A percentile compares a stretch with the other conserved stretches of the same genome.
phyloP scores from a whole-genome alignment of 75 land plant genomes.

The Selaginella tamariscina region DNA sequence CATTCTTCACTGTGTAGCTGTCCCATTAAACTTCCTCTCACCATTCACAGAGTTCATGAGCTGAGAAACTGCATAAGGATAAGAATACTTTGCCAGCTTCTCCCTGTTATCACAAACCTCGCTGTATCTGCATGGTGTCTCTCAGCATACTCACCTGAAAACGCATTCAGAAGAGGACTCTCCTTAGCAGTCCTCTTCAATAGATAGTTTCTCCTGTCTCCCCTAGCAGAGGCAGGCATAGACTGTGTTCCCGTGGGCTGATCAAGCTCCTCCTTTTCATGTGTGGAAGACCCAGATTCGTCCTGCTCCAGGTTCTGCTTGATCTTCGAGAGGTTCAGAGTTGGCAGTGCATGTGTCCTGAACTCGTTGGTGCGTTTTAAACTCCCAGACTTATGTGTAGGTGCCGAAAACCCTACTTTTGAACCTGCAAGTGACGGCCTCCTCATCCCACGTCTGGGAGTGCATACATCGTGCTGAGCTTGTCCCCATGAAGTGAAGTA shows the following conservation, averaged over 20 bases:
- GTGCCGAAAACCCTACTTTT: background rate
- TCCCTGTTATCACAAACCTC: slow-evolving; percentile 6
- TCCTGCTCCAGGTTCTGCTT: slow-evolving; percentile 17
- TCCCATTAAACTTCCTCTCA: slow-evolving; percentile 8
- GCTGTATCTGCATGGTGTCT: background rate
- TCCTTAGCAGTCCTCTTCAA: slow-evolving; percentile 11
- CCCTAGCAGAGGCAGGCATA: background rate
- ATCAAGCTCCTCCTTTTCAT: background rate
- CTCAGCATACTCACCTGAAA: background rate
- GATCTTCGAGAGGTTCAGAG: slow-evolving; percentile 26
- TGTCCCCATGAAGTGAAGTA: background rate
- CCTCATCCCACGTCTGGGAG: background rate
- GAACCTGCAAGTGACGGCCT: background rate
- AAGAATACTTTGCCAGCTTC: slow-evolving; percentile 8
- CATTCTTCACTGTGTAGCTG: background rate
- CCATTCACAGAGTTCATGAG: background rate
- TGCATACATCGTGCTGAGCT: background rate
- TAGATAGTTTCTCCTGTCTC: slow-evolving; percentile 8
- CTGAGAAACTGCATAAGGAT: background rate
- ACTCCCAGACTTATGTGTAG: background rate
- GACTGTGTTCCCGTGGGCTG: slow-evolving; percentile 4
- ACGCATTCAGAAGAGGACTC: background rate
- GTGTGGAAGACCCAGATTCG: slow-evolving; percentile 5
- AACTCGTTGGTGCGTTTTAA: background rate
- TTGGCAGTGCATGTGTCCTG: slow-evolving; percentile 11